These are phyloP conservation scores for Piper longum DNA, from an alignment of 164 flowering plant genomes.

Conservation along the genomic window DNA sequence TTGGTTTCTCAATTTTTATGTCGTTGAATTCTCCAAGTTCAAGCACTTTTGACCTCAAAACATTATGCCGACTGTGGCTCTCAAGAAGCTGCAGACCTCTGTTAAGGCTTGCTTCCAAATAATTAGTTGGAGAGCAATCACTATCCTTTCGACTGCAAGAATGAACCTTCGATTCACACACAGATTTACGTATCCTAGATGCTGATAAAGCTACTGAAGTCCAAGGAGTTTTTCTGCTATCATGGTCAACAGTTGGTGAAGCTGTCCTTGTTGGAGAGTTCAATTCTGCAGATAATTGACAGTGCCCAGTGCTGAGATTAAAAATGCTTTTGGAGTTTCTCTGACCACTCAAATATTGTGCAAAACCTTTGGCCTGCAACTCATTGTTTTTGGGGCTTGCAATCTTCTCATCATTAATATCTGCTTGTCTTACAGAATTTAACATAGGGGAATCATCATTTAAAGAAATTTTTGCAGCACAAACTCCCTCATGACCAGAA, in stretches of 20 bases:
- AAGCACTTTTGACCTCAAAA: slow-evolving; percentile 18
- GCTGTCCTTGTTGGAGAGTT: slow-evolving; percentile 60
- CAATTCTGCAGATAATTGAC: slow-evolving; percentile 17
- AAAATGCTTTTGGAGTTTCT: slow-evolving; percentile 9
- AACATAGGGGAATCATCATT: no score
- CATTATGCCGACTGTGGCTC: slow-evolving; percentile 40
- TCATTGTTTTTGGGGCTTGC: no score
- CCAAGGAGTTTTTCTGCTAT: slow-evolving; percentile 65
- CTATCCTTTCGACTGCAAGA: slow-evolving; percentile 20
- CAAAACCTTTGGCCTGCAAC: no score
- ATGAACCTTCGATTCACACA: slow-evolving; percentile 12
- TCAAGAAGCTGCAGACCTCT: slow-evolving; percentile 75
- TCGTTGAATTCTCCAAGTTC: no score
- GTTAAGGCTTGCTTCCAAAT: slow-evolving; percentile 76
- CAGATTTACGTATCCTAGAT: slow-evolving; percentile 34
- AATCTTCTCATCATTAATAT: no score
- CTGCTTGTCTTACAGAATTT: no score
- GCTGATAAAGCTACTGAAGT: slow-evolving; percentile 47
- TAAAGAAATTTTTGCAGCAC: no score
- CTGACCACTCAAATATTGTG: no score
- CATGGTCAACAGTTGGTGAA: slow-evolving; percentile 41
- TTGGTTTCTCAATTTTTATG: no score
- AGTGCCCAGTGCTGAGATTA: slow-evolving; percentile 26
- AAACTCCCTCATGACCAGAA: neutral
- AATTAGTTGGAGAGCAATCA: slow-evolving; percentile 30